Percentiles rank a stretch among this genome's conserved stretches.
These are phyloP conservation scores for Salix brachista DNA, from an alignment of 345 rosid species.

Conservation along the genomic window DNA sequence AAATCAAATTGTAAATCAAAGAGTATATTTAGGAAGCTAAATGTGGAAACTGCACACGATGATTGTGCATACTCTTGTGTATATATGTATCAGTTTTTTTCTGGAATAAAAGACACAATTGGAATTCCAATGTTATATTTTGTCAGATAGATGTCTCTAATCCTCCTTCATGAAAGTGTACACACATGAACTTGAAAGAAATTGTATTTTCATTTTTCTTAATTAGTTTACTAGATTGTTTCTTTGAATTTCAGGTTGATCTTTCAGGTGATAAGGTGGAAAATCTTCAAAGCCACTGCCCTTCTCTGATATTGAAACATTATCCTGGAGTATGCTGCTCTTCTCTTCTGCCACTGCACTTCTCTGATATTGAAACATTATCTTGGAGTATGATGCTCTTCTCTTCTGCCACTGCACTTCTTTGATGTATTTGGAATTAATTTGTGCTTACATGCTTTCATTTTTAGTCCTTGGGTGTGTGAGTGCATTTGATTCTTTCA, in stretches of 20 bases:
- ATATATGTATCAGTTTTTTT: too few species aligned
- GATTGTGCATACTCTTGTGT: too few species aligned
- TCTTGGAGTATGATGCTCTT: conserved; percentile 67
- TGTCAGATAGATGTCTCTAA: neutral
- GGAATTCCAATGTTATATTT: too few species aligned
- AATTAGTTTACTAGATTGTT: conserved; percentile 1
- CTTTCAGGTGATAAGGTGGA: conserved; percentile 91
- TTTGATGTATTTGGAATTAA: neutral
- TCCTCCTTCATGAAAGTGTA: neutral
- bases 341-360: neutral
- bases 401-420: neutral
- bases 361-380: conserved; percentile 81
- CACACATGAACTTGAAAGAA: neutral
- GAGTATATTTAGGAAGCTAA: too few species aligned
- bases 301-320: conserved; percentile 69
- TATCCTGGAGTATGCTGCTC: conserved; percentile 78
- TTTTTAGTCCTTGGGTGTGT: neutral
- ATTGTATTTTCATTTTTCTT: neutral
- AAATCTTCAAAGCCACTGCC: conserved; percentile 28
- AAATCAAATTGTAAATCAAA: too few species aligned
- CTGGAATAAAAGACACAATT: too few species aligned
- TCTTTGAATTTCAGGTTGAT: conserved; percentile 66
- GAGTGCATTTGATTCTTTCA: neutral
- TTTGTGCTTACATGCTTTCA: neutral
- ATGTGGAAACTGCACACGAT: too few species aligned